Percentiles rank a stretch among this genome's conserved stretches.
phyloP scores from a whole-genome alignment of 345 rosid genomes.

The Lenwebbia sp. region DNA sequence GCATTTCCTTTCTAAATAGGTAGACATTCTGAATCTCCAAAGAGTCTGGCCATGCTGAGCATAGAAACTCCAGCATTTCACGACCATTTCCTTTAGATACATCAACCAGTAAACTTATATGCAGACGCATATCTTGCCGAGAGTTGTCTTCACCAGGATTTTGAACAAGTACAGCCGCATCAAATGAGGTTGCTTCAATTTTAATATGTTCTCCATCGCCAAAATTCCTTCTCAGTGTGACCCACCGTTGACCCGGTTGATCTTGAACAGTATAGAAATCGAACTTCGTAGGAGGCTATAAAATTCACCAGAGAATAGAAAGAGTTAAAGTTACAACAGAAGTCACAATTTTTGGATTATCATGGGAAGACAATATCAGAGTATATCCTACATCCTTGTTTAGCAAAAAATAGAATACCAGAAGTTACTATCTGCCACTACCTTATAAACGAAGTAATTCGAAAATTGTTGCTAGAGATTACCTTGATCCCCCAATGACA shows the following conservation, averaged over 20 bases:
- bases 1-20: conserved; percentile 9
- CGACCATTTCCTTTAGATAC: conserved; percentile 24
- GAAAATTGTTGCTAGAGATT: background rate
- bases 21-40: conserved; percentile 50
- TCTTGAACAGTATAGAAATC: conserved; percentile 49
- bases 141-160: conserved; percentile 36
- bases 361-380: background rate
- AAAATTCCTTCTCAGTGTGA: conserved; percentile 34
- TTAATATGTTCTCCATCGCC: conserved; percentile 34
- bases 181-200: conserved; percentile 63
- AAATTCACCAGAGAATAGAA: background rate
- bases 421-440: background rate
- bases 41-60: conserved; percentile 67
- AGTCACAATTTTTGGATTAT: background rate
- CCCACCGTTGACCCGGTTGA: conserved; percentile 41
- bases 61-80: conserved; percentile 31
- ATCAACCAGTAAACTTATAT: conserved; percentile 46
- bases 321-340: background rate
- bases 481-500: background rate
- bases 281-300: conserved; percentile 39
- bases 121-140: conserved; percentile 35
- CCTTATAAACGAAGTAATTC: background rate
- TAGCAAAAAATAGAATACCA: background rate
- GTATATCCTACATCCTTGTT: background rate
- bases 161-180: conserved; percentile 35